phyloP scores from a whole-genome alignment of 2,329 filamentous ascomycete genomes.

The Zymoseptoria ardabiliae region DNA sequence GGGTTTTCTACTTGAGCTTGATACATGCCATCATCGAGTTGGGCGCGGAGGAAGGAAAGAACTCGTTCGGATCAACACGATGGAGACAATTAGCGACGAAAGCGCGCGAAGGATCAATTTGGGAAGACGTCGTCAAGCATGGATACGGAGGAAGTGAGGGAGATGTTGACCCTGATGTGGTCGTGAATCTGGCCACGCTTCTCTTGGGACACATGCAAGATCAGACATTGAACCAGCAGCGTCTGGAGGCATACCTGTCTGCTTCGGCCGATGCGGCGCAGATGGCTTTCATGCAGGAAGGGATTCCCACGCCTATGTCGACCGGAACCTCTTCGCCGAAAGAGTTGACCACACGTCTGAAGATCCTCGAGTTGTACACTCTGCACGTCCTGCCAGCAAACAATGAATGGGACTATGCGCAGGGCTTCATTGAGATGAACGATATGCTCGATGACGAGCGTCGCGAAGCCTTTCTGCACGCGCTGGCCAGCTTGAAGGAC shows the following conservation, averaged over 20 bases:
- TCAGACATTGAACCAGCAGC: conserved; percentile 76
- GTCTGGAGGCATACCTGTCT: conserved; percentile 82
- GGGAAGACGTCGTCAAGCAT: conserved; percentile 82
- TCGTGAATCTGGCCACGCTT: conserved; percentile 84
- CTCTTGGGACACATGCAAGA: conserved; percentile 81
- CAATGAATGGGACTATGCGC: conserved; percentile 91
- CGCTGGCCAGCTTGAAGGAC: conserved; percentile 74
- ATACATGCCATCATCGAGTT: conserved; percentile 86
- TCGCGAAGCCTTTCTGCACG: conserved; percentile 79
- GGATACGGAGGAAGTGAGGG: conserved; percentile 85
- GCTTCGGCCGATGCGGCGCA: conserved; percentile 47
- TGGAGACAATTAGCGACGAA: conserved; percentile 78
- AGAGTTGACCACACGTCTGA: conserved; percentile 58
- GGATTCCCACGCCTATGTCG: conserved; percentile 48
- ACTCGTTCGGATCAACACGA: conserved; percentile 73
- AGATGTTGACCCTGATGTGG: conserved; percentile 88
- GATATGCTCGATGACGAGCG: conserved; percentile 87
- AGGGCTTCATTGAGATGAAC: conserved; percentile 80
- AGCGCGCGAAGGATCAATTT: conserved; percentile 83
- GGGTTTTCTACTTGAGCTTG: conserved; percentile 92
- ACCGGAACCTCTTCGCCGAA: conserved; percentile 32
- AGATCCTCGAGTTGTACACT: conserved; percentile 90
- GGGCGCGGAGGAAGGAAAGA: conserved; percentile 82
- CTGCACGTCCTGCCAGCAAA: conserved; percentile 91
- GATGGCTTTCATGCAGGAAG: conserved; percentile 61